These are phyloP conservation scores for Cordyceps cicadae DNA, from an alignment of 2,329 filamentous ascomycete species.

Conservation along the genomic window DNA sequence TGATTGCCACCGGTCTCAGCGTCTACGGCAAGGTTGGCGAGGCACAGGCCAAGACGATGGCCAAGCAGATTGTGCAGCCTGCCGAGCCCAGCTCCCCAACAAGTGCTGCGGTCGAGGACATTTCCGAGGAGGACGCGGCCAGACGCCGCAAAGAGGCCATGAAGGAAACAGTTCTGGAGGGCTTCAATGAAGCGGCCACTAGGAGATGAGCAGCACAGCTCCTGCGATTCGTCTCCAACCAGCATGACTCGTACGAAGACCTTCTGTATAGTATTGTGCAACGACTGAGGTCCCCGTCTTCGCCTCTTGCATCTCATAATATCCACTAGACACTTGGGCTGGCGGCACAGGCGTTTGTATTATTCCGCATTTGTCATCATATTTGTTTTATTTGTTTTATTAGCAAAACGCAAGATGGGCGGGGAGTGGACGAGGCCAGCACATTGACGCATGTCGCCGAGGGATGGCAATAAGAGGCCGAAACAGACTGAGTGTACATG, in stretches of 20 bases:
- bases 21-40: conserved; percentile 92
- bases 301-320: conserved; percentile 1
- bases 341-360: conserved; percentile 10
- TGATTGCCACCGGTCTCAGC: conserved; percentile 93
- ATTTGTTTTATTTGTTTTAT: conserved; percentile 4
- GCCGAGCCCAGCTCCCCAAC: conserved; percentile 15
- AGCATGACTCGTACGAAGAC: neutral
- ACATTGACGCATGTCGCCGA: neutral
- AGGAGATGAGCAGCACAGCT: conserved; percentile 20
- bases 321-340: conserved; percentile 2
- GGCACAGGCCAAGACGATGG: conserved; percentile 62
- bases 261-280: conserved; percentile 10
- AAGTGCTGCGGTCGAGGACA: conserved; percentile 13
- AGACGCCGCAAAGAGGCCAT: conserved; percentile 19
- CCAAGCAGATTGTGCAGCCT: conserved; percentile 40
- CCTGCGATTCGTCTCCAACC: neutral
- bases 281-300: neutral
- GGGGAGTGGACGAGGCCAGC: neutral
- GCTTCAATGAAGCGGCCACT: conserved; percentile 29
- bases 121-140: conserved; percentile 13
- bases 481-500: neutral
- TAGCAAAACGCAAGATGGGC: neutral
- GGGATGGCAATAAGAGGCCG: neutral
- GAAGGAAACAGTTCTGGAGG: conserved; percentile 33
- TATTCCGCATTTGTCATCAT: neutral